Evolutionary conservation across 495 filamentous ascomycete genomes (phyloP).

Genomic region (Aspergillus cavernicola): DNA sequence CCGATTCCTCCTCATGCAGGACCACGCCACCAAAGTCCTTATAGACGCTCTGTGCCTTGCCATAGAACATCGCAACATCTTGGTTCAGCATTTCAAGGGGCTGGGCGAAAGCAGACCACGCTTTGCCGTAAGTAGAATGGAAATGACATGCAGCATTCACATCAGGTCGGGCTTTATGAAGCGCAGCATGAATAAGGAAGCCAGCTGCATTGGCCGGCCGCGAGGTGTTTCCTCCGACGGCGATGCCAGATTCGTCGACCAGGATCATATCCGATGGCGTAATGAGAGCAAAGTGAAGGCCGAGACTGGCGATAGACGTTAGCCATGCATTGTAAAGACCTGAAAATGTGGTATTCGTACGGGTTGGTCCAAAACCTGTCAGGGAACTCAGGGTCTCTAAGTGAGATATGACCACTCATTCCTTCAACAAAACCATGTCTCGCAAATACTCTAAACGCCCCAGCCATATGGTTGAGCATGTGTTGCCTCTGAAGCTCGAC

Average conservation of each 20-base stretch:
- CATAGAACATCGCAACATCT: constrained; percentile 44
- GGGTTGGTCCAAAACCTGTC: constrained; percentile 58
- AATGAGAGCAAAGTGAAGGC: constrained; percentile 42
- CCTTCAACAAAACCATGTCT: constrained; percentile 30
- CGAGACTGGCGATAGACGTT: constrained; percentile 15
- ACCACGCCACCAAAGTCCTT: constrained; percentile 54
- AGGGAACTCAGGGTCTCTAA: constrained; percentile 23
- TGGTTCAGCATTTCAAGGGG: constrained; percentile 25
- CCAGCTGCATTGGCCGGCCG: constrained; percentile 50
- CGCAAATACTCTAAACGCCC: constrained; percentile 29
- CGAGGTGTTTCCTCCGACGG: constrained; percentile 28
- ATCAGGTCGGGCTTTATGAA: constrained; percentile 31
- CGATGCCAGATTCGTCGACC: constrained; percentile 31
- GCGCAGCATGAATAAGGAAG: constrained; percentile 50
- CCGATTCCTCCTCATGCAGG: constrained; percentile 46
- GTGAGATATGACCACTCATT: constrained; percentile 31
- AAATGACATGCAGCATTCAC: constrained; percentile 33
- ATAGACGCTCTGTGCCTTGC: constrained; percentile 49
- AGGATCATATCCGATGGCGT: constrained; percentile 32
- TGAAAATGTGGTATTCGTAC: constrained; percentile 27
- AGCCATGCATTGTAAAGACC: constrained; percentile 24
- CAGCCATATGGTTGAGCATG: constrained; percentile 49
- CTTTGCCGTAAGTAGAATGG: constrained; percentile 25
- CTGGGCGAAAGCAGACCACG: constrained; percentile 26
- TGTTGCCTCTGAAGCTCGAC: constrained; percentile 40